phyloP scores from a whole-genome alignment of 495 filamentous ascomycete genomes.

The Hyaloscypha finlandica region DNA sequence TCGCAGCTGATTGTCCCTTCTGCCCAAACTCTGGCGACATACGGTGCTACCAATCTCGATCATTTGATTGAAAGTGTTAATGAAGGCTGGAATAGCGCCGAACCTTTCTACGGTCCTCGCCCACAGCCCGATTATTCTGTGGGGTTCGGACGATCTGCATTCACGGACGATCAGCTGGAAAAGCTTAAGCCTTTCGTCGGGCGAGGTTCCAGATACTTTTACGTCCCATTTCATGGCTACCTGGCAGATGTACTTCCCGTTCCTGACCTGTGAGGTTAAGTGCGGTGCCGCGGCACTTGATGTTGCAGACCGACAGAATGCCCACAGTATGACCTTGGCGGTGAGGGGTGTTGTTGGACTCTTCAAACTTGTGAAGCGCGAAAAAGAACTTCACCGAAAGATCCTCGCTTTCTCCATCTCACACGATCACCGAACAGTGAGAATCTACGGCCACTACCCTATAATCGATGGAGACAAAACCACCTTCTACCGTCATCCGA shows the following conservation, averaged over 20 bases:
- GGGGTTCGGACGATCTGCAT: too few species aligned
- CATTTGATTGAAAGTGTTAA: too few species aligned
- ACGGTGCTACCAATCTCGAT: not conserved
- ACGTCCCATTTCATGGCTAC: too few species aligned
- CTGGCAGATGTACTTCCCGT: conserved; percentile 6
- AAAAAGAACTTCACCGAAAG: not conserved
- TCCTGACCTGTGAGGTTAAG: not conserved
- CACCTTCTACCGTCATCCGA: too few species aligned
- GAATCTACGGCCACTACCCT: conserved; percentile 1
- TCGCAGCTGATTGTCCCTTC: not conserved
- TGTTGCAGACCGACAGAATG: conserved; percentile 2
- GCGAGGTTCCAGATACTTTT: too few species aligned
- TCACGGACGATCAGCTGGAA: too few species aligned
- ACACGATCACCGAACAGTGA: not conserved
- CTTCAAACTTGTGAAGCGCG: not conserved
- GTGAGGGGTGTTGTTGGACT: not conserved
- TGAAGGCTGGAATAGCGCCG: too few species aligned
- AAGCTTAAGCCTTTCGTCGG: too few species aligned
- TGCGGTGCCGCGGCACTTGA: not conserved
- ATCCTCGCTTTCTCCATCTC: not conserved
- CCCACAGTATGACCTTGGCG: not conserved
- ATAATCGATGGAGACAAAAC: not conserved
- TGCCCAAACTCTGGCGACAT: not conserved
- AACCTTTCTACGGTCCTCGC: too few species aligned
- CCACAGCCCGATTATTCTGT: too few species aligned